A percentile compares a stretch with the other conserved stretches of the same genome.
phyloP scores from a whole-genome alignment of 352 stramenopile genomes.

The Hyaloperonospora arabidopsidis region DNA sequence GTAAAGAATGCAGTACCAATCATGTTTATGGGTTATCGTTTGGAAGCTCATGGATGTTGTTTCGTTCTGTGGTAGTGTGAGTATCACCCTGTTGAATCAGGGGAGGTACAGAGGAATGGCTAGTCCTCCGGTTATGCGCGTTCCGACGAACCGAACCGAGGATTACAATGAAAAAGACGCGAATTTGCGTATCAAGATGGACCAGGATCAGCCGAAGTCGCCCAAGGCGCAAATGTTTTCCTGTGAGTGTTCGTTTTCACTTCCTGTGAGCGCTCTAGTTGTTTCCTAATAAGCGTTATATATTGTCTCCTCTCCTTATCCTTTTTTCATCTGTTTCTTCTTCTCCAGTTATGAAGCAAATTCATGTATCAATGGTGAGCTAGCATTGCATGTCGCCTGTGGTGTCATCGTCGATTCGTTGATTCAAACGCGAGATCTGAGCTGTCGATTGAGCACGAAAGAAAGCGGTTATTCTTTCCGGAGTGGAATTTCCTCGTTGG shows the following conservation, averaged over 20 bases:
- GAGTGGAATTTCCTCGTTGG: constrained; percentile 50
- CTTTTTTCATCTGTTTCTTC: background rate
- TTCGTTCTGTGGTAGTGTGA: constrained; percentile 5
- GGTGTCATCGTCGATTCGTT: constrained; percentile 62
- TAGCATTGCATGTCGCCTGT: constrained; percentile 56
- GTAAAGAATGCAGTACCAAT: too few species aligned
- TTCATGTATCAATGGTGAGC: constrained; percentile 58
- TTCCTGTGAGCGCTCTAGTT: background rate
- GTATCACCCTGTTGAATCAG: constrained; percentile 23
- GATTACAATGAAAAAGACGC: constrained; percentile 53
- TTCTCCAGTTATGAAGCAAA: constrained; percentile 32
- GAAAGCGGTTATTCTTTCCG: constrained; percentile 69
- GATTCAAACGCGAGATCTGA: constrained; percentile 50
- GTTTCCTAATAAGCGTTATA: background rate
- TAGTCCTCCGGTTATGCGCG: constrained; percentile 29
- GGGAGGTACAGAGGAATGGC: constrained; percentile 20
- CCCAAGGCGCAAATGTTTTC: constrained; percentile 45
- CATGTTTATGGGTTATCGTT: too few species aligned
- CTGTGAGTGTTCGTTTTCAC: constrained; percentile 27
- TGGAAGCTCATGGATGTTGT: too few species aligned
- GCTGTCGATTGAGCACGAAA: constrained; percentile 34
- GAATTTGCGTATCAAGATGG: constrained; percentile 61
- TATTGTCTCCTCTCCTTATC: too few species aligned
- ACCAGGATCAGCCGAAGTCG: constrained; percentile 46
- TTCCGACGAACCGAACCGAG: constrained; percentile 45